Conservation (phyloP, 345 rosid species). For the Erucastrum elatum region DNA sequence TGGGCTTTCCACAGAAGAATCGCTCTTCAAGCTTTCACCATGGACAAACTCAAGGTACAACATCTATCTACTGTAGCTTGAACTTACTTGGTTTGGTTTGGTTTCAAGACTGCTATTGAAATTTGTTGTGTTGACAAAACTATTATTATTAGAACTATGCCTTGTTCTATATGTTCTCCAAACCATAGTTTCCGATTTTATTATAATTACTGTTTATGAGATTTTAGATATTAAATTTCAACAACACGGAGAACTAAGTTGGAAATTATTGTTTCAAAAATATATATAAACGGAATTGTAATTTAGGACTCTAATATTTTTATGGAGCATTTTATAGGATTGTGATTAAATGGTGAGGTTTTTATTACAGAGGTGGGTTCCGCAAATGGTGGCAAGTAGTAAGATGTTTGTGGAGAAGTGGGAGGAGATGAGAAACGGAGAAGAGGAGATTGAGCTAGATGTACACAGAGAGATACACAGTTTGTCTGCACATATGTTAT, state of each 20-base stretch:
- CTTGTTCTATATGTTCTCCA: too few relatives aligned
- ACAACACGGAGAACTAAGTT: too few relatives aligned
- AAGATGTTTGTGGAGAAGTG: slow-evolving; percentile 56
- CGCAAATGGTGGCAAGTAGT: slow-evolving; percentile 59
- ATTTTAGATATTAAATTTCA: too few relatives aligned
- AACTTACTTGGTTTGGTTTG: slow-evolving; percentile 6
- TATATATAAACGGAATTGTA: too few relatives aligned
- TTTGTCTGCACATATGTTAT: slow-evolving; percentile 69
- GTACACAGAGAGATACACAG: slow-evolving; percentile 57
- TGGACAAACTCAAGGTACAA: slow-evolving; percentile 72
- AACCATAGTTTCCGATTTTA: too few relatives aligned
- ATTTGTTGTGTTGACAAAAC: too few relatives aligned
- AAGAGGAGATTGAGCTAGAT: slow-evolving; percentile 67
- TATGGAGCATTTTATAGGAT: too few relatives aligned
- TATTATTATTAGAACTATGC: too few relatives aligned
- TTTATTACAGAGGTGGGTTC: slow-evolving; percentile 47
- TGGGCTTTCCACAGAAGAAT: slow-evolving; percentile 76
- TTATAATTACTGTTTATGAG: too few relatives aligned
- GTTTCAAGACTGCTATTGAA: neutral
- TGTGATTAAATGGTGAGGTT: neutral
- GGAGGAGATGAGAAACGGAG: slow-evolving; percentile 61
- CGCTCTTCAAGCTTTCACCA: slow-evolving; percentile 58
- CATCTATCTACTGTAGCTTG: neutral
- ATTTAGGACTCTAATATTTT: too few relatives aligned
- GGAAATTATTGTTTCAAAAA: too few relatives aligned